phyloP scores from a whole-genome alignment of 2,329 filamentous ascomycete species.

The Fusarium circinatum region DNA sequence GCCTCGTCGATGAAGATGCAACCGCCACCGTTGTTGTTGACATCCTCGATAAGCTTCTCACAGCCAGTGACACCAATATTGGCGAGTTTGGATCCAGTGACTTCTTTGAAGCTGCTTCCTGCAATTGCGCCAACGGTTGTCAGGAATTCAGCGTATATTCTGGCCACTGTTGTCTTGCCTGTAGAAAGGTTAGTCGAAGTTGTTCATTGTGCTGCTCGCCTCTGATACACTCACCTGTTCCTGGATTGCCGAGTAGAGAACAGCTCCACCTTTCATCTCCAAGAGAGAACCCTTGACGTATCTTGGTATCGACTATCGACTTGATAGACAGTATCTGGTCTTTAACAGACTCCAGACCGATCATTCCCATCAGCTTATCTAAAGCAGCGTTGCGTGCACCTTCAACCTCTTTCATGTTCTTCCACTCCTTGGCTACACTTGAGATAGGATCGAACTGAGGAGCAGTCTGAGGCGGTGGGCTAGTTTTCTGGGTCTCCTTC shows the following conservation, averaged over 20 bases:
- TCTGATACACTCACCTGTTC: conserved; percentile 65
- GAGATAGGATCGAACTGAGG: neutral
- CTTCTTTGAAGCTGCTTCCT: conserved; percentile 70
- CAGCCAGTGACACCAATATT: conserved; percentile 68
- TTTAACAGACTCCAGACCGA: conserved; percentile 78
- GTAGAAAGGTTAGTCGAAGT: neutral
- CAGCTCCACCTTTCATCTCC: conserved; percentile 69
- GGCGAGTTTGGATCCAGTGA: conserved; percentile 73
- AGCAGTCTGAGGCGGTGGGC: neutral
- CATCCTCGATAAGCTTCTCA: conserved; percentile 58
- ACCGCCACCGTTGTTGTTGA: conserved; percentile 70
- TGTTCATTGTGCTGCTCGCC: neutral
- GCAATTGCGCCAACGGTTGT: conserved; percentile 69
- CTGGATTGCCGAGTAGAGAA: conserved; percentile 76
- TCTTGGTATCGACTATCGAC: conserved; percentile 66
- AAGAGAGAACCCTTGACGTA: conserved; percentile 67
- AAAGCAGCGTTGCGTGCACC: conserved; percentile 62
- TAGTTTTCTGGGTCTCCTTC: conserved; percentile 5
- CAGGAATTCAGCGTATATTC: conserved; percentile 75
- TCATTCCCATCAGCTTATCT: conserved; percentile 75
- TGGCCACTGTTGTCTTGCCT: conserved; percentile 78
- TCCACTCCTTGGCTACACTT: conserved; percentile 64
- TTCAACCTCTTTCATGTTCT: conserved; percentile 65
- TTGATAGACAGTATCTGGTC: conserved; percentile 71
- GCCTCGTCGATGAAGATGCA: conserved; percentile 83